Evolutionary conservation across 257 asterid genomes (phyloP).

Genomic region (Solanum corneliomulleri): DNA sequence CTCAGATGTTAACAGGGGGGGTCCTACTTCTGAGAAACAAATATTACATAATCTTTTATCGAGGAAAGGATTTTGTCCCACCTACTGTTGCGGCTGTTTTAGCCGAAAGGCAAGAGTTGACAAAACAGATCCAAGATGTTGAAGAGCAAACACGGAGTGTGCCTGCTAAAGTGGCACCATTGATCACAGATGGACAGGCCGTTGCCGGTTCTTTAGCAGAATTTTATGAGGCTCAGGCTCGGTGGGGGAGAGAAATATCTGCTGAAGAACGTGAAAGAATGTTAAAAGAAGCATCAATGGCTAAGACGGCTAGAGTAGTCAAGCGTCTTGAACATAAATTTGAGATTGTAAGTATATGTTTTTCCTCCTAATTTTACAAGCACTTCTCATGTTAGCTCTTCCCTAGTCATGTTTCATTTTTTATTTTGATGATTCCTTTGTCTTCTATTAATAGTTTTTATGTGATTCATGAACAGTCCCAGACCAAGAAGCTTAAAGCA

Average conservation of each 20-base stretch:
- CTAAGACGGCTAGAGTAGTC: conserved; percentile 54
- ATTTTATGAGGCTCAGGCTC: conserved; percentile 87
- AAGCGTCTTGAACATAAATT: conserved; percentile 78
- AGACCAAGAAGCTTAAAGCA: conserved; percentile 86
- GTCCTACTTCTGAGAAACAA: conserved; percentile 86
- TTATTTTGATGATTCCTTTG: background rate
- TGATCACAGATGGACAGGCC: conserved; percentile 16
- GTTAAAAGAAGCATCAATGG: conserved; percentile 67
- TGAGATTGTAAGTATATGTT: conserved; percentile 54
- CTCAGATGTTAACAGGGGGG: conserved; percentile 82
- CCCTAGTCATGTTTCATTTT: background rate
- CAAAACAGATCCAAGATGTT: conserved; percentile 73
- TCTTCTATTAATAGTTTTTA: background rate
- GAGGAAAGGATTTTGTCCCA: conserved; percentile 95
- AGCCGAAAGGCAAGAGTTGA: conserved; percentile 72
- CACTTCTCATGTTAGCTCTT: background rate
- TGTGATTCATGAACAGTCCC: conserved; percentile 49
- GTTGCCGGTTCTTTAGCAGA: conserved; percentile 86
- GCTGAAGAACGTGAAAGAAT: conserved; percentile 65
- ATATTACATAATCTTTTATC: conserved; percentile 81
- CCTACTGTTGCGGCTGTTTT: conserved; percentile 75
- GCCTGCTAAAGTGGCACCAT: background rate
- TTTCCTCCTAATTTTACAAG: background rate
- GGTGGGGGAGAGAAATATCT: conserved; percentile 75
- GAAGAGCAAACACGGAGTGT: conserved; percentile 59